Evolutionary conservation across 352 stramenopile genomes (phyloP).

Genomic region (Pythium dissotocum): DNA sequence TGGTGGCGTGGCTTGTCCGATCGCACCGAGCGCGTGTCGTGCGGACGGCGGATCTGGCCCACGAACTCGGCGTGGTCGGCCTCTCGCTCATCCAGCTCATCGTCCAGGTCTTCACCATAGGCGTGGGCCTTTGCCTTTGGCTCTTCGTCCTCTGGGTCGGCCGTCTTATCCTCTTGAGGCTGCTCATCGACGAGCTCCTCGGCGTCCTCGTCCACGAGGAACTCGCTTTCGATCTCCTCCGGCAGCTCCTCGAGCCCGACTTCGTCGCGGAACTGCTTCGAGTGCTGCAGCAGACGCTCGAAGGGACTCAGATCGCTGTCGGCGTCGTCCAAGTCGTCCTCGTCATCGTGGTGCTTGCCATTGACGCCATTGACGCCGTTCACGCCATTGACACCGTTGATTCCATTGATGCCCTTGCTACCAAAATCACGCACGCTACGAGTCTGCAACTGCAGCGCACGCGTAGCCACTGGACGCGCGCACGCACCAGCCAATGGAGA

Average conservation of each 20-base stretch:
- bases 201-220: background rate
- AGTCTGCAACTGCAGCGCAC: background rate
- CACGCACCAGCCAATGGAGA: background rate
- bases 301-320: slow-evolving; percentile 55
- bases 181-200: slow-evolving; percentile 21
- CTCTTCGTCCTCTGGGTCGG: slow-evolving; percentile 12
- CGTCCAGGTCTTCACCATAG: slow-evolving; percentile 15
- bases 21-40: slow-evolving; percentile 2
- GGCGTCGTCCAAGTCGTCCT: slow-evolving; percentile 20
- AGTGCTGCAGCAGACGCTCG: slow-evolving; percentile 66
- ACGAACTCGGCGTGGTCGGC: slow-evolving; percentile 16
- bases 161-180: slow-evolving; percentile 8
- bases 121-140: slow-evolving; percentile 18
- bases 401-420: slow-evolving; percentile 16
- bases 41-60: slow-evolving; percentile 22
- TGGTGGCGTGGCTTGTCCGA: background rate
- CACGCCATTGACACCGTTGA: slow-evolving; percentile 18
- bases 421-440: slow-evolving; percentile 16
- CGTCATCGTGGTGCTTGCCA: slow-evolving; percentile 25
- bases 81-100: slow-evolving; percentile 11
- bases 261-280: slow-evolving; percentile 56
- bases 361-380: slow-evolving; percentile 14
- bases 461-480: background rate
- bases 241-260: slow-evolving; percentile 21
- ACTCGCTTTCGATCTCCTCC: slow-evolving; percentile 18